These are phyloP conservation scores for Fraxinus sp. DNA, from an alignment of 305 asterid species.

Conservation along the genomic window DNA sequence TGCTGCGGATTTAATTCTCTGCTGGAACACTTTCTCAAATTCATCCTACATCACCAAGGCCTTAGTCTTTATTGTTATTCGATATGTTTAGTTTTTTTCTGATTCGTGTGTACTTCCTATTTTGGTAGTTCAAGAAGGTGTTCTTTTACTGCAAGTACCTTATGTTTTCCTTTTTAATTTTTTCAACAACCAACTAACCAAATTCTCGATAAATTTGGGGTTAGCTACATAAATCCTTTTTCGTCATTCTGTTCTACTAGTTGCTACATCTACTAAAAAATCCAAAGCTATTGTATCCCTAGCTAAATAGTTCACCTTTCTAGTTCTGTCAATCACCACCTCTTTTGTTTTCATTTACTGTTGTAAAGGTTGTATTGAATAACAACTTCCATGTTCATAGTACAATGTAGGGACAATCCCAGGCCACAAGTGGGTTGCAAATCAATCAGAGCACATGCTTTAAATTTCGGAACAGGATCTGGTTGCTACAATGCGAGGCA, in stretches of 20 bases:
- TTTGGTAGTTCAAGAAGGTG: background rate
- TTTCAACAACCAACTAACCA: background rate
- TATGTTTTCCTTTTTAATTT: background rate
- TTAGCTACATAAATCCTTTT: background rate
- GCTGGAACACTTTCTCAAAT: no score
- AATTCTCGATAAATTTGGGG: background rate
- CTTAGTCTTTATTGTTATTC: background rate
- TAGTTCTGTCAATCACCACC: background rate
- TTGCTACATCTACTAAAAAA: background rate
- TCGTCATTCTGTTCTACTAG: background rate
- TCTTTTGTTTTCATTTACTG: background rate
- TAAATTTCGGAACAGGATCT: background rate
- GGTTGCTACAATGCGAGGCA: background rate
- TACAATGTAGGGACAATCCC: background rate
- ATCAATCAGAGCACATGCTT: background rate
- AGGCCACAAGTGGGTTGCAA: background rate
- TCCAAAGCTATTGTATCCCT: background rate
- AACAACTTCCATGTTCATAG: background rate
- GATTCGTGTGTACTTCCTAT: background rate
- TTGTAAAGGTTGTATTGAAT: background rate
- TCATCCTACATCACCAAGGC: background rate
- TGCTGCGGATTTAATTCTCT: no score
- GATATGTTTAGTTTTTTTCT: background rate
- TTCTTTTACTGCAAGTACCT: background rate
- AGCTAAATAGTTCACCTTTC: background rate